Evolutionary conservation across 345 rosid genomes (phyloP), one percentile per base, ranked within the genome.

Genomic region (Mercurialis annua): DNA sequence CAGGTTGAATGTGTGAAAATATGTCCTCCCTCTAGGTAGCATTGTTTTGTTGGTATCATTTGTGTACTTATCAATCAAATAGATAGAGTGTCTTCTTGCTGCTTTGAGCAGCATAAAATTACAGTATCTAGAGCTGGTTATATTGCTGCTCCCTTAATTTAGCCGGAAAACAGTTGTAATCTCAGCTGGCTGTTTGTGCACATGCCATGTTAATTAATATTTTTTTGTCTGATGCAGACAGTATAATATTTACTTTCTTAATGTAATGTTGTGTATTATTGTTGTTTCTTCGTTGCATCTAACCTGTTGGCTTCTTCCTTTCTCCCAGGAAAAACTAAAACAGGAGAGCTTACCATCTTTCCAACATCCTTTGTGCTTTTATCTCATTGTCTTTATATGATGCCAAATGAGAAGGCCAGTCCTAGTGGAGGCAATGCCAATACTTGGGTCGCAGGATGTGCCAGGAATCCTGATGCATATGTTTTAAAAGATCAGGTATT

Each of bases 311-410:
- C 21, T 64, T 30, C 11, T 46, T 60, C 27, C 3, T 8, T 71
- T 57, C 15, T 38, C 63, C 30, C 78, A 91, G 99, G 98, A 64
- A 95, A 92, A 81, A 87, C 89, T 52, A 92, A 90, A 76, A 88
- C 87, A 33, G 96, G 98, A n/a, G 99, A 95, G 76, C 78, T 95
- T 71, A 95, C 90, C 80, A 82, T 95, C 48, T 88, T 88, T 59
- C 98, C 99, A 2, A 70, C 33, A 66, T 72, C 83, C 18, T 86
- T 95, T 62, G 23, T 62, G 1, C 85, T 83, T 43, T 72, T 95
- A 59, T 95, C 99, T 21, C 92, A 95, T 77, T 91, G 98, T 84
- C 89, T 92, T 62, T 97, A 95, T 71, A 92, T 90, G 99, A 79
- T 95, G 94, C 98, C 99, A 0, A 86, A 88, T 75, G 88, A 85